Percentiles rank a stretch among this genome's conserved stretches.
Conservation (phyloP, 768 basidiomycete species). For the Boletus rufocinnamomeus region DNA sequence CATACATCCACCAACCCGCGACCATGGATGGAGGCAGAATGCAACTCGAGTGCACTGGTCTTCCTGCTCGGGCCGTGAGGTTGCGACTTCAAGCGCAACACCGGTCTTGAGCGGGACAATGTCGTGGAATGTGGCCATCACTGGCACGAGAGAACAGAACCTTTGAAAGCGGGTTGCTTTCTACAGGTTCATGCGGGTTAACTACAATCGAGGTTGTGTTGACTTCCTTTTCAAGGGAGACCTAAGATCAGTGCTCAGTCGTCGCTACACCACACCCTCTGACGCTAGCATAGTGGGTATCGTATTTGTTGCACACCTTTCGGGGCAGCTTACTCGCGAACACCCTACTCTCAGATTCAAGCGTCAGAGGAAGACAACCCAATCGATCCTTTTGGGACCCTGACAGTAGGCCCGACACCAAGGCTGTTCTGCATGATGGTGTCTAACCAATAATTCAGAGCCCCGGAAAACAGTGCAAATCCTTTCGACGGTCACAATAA, state of each 20-base stretch:
- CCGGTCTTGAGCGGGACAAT: conserved; percentile 37
- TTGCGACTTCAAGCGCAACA: conserved; percentile 45
- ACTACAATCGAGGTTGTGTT: neutral
- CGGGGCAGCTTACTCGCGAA: neutral
- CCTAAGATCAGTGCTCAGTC: neutral
- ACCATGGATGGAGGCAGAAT: conserved; percentile 83
- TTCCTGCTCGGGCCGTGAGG: conserved; percentile 31
- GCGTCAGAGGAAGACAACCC: neutral
- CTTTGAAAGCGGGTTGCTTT: neutral
- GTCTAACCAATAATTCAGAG: neutral
- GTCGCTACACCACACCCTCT: no score
- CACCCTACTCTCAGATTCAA: neutral
- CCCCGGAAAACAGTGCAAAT: neutral
- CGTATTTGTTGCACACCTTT: neutral
- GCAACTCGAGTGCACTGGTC: conserved; percentile 48
- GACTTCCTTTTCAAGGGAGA: conserved; percentile 13
- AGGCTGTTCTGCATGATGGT: neutral
- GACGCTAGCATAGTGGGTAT: neutral
- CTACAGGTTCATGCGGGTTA: neutral
- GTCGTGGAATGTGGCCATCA: conserved; percentile 11
- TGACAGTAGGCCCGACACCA: neutral
- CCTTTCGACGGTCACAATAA: neutral
- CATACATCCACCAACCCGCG: conserved; percentile 79
- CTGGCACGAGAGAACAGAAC: neutral
- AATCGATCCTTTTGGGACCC: neutral